Evolutionary conservation across 768 basidiomycete genomes (phyloP), one percentile per base, ranked within the genome.

Genomic region (Trametes gibbosa): DNA sequence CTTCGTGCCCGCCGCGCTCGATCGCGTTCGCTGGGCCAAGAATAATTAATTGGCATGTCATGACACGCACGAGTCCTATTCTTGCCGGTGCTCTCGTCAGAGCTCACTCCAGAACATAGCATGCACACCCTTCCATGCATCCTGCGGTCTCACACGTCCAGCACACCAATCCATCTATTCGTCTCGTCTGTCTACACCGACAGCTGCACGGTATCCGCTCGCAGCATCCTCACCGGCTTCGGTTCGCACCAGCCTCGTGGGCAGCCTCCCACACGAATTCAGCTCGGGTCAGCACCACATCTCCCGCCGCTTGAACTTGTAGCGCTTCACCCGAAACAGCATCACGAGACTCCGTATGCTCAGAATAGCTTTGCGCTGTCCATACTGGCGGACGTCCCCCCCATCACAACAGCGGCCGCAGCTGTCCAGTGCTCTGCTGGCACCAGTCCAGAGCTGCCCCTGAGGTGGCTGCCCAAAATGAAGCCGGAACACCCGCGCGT

Each of bases 341-440:
- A 49, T 51, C 59, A 61, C 52, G 53, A 55, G 53, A 46, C 42
- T 37, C 53, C 42, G 49, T 10, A 32, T 4, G 29, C 54, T 43
- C n/a, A 47, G 53, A 60, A 45, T 50, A 55, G 23, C 49, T 32
- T 42, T 47, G 14, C 34, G 27, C 40, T 32, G n/a, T 56, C 42
- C 58, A 37, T 46, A 48, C n/a, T 24, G 9, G 16, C 16, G 41
- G 41, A 14, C 16, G 37, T 14, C n/a, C 13, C 13, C 37, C 48
- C 37, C 50, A 59, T 53, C 57, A 63, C 54, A 56, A 53, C 59
- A 65, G 59, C 55, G 29, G 29, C 29, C 29, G 29, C 29, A 32
- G 29, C 29, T 32, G 29, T 32, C 29, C 29, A 32, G 29, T 32
- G 29, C 29, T 4, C 29, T 32, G 29, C 29, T 60, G 46, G 35